Base-by-base conservation (phyloP, 257 asterid species). In the Salvia hispanica region DNA sequence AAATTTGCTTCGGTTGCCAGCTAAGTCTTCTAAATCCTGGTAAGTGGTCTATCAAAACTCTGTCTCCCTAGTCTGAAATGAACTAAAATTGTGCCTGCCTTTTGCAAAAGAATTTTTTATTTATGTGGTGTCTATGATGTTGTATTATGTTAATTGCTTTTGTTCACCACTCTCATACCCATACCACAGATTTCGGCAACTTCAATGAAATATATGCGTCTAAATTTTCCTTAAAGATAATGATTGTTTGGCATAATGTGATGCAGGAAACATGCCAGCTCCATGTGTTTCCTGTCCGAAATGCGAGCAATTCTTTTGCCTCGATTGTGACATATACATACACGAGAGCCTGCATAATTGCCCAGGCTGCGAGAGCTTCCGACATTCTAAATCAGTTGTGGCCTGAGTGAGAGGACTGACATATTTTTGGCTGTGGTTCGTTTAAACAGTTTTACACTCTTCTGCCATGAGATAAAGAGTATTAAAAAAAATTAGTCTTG, bases 331-430 rank as follows among this genome's bases (percentile, higher is more conserved):
- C 69, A 94, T 94, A 70, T 94, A 94, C 75, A 86, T 93, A 58
- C 99, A 93, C 7, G 99, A 93, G 77, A 93, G 99, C 84, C 75
- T 93, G 85, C 99, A 93, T 73, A 93, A 93, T 43, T 93, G 99
- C 79, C 99, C 97, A 1, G 97, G 97, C 46, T 90, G 99, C 65
- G 96, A 94, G 91, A 84, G 97, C 81, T 82, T 81, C 73, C 79
- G 81, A 25, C 89, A 83, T 54, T 80, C 91, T 9, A 69, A 80
- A 62, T 28, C 83, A n/a, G 74, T 59, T 21, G 64, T 58, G 64
- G 82, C 78, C 53, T 80, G 70, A 68, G 57, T 80, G 70, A 68
- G 80, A n/a, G n/a, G 77, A 72, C 54, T 28, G 33, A 76, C 31
- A 12, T 48, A 3, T 14, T 9, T 21, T 16, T 48, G 67, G 47